These are phyloP conservation scores for Fusarium annulatum DNA, from an alignment of 2,329 filamentous ascomycete genomes.

Conservation along the genomic window DNA sequence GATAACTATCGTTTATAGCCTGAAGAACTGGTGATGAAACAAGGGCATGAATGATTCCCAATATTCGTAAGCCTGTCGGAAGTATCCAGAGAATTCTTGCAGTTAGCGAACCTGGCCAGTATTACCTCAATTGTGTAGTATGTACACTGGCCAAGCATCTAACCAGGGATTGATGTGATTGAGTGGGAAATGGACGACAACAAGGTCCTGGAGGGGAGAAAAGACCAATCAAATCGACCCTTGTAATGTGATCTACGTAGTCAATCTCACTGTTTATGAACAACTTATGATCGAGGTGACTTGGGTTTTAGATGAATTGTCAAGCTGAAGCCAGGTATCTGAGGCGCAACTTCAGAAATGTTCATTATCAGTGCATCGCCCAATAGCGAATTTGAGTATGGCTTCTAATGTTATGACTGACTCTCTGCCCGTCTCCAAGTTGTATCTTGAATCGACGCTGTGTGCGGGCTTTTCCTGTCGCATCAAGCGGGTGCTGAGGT, in stretches of 20 bases:
- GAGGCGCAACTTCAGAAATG: neutral
- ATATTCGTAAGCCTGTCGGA: neutral
- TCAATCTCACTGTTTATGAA: slow-evolving; percentile 6
- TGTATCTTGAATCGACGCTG: slow-evolving; percentile 24
- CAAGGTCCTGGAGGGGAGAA: slow-evolving; percentile 5
- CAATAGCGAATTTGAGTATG: neutral
- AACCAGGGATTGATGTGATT: slow-evolving; percentile 14
- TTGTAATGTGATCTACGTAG: slow-evolving; percentile 31
- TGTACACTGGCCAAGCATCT: neutral
- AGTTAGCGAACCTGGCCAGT: neutral
- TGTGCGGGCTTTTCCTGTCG: slow-evolving; percentile 32
- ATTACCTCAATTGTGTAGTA: slow-evolving; percentile 3
- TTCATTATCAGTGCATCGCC: neutral
- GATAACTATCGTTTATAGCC: neutral
- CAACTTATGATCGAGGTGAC: neutral
- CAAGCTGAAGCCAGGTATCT: neutral
- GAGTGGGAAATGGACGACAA: neutral
- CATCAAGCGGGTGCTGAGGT: slow-evolving; percentile 33
- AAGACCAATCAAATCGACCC: slow-evolving; percentile 13
- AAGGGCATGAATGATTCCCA: neutral
- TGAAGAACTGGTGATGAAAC: slow-evolving; percentile 4
- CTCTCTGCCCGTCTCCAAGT: slow-evolving; percentile 11
- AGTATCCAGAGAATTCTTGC: slow-evolving; percentile 17
- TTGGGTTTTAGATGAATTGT: neutral
- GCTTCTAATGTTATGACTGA: slow-evolving; percentile 12